Evolutionary conservation across 352 stramenopile species (phyloP).

Genomic region (Globisporangium rhizosaccharum): DNA sequence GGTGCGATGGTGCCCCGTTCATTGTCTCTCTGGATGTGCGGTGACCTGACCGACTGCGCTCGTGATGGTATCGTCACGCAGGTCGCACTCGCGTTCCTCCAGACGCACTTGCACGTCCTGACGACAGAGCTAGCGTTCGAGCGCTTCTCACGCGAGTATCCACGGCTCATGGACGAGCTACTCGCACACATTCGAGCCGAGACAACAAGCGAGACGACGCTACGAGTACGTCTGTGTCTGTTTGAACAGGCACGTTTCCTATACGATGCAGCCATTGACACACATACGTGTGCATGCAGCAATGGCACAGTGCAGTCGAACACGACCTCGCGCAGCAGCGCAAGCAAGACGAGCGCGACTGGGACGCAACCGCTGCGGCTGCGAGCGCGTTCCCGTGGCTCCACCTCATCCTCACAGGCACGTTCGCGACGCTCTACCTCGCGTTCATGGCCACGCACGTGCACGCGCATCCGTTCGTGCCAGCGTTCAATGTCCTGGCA

Average conservation of each 20-base stretch:
- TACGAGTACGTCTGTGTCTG: conserved; percentile 20
- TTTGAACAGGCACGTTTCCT: neutral
- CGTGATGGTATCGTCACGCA: neutral
- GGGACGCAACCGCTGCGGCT: conserved; percentile 15
- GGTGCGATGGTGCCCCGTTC: neutral
- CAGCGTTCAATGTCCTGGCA: conserved; percentile 44
- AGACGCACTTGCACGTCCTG: conserved; percentile 15
- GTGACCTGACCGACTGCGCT: neutral
- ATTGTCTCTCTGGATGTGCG: neutral
- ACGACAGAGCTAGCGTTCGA: conserved; percentile 18
- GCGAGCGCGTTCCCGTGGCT: conserved; percentile 44
- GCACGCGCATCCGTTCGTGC: conserved; percentile 46
- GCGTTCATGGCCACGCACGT: conserved; percentile 42
- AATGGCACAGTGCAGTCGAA: conserved; percentile 40
- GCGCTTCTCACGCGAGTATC: conserved; percentile 26
- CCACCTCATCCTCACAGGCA: conserved; percentile 34
- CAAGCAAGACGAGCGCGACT: conserved; percentile 23
- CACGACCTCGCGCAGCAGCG: conserved; percentile 17
- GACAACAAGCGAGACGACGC: conserved; percentile 21
- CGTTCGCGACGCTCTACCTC: conserved; percentile 56
- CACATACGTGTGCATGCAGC: neutral
- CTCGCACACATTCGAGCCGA: conserved; percentile 27
- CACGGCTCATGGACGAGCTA: conserved; percentile 40
- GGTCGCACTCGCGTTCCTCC: conserved; percentile 14
- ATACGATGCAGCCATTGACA: conserved; percentile 6